Conservation (phyloP, 805 yeast genomes). For the Candida takata region DNA sequence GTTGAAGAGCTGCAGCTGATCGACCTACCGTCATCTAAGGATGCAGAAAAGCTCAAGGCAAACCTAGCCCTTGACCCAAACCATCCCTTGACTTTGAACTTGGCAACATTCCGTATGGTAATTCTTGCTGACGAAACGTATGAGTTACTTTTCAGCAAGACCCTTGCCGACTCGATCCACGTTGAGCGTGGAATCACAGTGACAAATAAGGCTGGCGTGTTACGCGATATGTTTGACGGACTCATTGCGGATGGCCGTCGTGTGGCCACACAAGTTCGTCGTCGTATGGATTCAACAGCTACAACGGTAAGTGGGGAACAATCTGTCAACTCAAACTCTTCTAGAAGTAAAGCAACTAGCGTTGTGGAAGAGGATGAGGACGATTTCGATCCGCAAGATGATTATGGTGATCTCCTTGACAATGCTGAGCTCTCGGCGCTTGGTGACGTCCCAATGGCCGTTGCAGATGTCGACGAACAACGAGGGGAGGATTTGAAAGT, state of each 20-base stretch:
- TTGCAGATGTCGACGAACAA: constrained; percentile 6
- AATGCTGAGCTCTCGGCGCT: constrained; percentile 43
- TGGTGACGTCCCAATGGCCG: constrained; percentile 26
- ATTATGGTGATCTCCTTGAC: constrained; percentile 37
- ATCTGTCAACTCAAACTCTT: constrained; percentile 1
- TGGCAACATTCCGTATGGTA: constrained; percentile 93
- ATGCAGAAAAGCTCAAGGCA: constrained; percentile 33
- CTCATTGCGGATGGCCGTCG: constrained; percentile 87
- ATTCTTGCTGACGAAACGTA: constrained; percentile 89
- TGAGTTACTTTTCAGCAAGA: constrained; percentile 71
- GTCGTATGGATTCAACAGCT: constrained; percentile 74
- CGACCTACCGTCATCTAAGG: constrained; percentile 32
- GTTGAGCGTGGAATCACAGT: constrained; percentile 45
- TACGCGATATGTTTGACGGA: constrained; percentile 87
- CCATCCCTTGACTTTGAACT: constrained; percentile 63
- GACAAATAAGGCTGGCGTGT: constrained; percentile 43
- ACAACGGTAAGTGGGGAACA: constrained; percentile 11
- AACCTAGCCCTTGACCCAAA: constrained; percentile 81
- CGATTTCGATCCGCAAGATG: constrained; percentile 38
- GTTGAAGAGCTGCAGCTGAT: constrained; percentile 40
- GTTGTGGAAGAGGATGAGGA: constrained; percentile 37
- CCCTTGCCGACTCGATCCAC: constrained; percentile 62
- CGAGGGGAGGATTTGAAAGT: constrained; percentile 22
- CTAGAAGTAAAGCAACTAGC: neutral
- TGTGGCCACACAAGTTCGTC: constrained; percentile 83